Percentiles rank a stretch among this genome's conserved stretches.
Conservation (phyloP, 495 filamentous ascomycete genomes). For the Talaromyces liani region DNA sequence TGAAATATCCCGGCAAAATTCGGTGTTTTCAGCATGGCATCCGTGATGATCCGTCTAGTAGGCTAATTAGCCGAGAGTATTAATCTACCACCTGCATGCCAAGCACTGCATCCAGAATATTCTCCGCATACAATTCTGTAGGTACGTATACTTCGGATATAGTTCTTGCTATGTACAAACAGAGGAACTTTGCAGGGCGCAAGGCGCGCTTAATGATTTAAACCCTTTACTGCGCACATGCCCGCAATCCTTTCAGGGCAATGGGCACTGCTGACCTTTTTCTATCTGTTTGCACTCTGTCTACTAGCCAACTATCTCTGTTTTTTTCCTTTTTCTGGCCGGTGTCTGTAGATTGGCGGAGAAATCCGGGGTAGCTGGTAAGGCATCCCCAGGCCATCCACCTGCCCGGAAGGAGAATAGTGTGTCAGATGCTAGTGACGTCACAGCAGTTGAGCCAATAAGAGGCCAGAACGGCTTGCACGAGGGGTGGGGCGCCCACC, state of each 20-base stretch:
- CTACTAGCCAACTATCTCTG: not conserved
- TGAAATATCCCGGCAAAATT: no score
- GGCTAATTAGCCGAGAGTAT: no score
- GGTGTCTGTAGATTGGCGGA: not conserved
- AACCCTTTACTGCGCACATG: not conserved
- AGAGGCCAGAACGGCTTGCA: not conserved
- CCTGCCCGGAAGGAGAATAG: not conserved
- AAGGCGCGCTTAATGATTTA: not conserved
- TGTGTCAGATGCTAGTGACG: not conserved
- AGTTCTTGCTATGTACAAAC: not conserved
- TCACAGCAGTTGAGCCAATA: not conserved
- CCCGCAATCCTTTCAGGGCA: not conserved
- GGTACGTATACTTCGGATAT: not conserved
- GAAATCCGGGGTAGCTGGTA: not conserved
- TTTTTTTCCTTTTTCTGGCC: not conserved
- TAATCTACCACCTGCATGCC: not conserved
- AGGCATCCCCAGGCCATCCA: not conserved
- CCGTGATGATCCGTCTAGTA: no score
- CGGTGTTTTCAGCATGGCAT: no score
- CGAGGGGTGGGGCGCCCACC: not conserved
- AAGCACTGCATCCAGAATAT: not conserved
- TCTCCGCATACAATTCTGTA: not conserved
- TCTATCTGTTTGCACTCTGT: not conserved
- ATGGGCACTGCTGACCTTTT: not conserved
- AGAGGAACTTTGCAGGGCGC: not conserved